These are phyloP conservation scores for Monosporascus sp. DNA, from an alignment of 2,329 filamentous ascomycete species.

Conservation along the genomic window DNA sequence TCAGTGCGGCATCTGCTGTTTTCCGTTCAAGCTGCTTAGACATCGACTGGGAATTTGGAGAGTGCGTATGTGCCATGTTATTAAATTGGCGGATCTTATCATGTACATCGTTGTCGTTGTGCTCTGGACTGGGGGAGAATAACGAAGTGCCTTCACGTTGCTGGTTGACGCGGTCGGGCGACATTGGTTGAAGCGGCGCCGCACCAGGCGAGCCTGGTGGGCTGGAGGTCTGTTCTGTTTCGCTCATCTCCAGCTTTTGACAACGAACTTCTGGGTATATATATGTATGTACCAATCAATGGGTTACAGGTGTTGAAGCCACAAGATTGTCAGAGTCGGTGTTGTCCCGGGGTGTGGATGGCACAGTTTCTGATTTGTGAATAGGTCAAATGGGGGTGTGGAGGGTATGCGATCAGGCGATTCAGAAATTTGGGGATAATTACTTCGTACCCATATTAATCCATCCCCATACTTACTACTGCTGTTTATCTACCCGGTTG, in stretches of 20 bases:
- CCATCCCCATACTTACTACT: too few species aligned
- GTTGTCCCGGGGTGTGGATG: too few species aligned
- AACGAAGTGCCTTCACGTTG: constrained; percentile 14
- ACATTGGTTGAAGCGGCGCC: constrained; percentile 22
- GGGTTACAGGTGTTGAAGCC: too few species aligned
- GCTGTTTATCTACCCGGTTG: too few species aligned
- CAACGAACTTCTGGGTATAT: background rate
- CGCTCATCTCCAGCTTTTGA: constrained; percentile 9
- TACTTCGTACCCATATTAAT: too few species aligned
- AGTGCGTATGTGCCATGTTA: constrained; percentile 16
- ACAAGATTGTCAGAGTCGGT: too few species aligned
- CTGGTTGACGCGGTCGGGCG: constrained; percentile 26
- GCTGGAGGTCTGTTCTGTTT: constrained; percentile 19
- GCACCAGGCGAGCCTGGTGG: constrained; percentile 17
- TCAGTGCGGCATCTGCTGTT: constrained; percentile 59
- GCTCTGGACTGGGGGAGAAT: constrained; percentile 11
- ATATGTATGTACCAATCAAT: background rate
- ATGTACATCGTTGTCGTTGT: constrained; percentile 27
- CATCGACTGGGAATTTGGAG: constrained; percentile 16
- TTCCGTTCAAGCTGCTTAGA: constrained; percentile 59
- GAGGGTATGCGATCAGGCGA: too few species aligned
- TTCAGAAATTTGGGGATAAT: too few species aligned
- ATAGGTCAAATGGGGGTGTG: too few species aligned
- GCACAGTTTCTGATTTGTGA: too few species aligned
- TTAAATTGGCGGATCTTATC: constrained; percentile 31